These are phyloP conservation scores for Monsonia emarginata DNA, from an alignment of 441 rosid species.

Conservation along the genomic window DNA sequence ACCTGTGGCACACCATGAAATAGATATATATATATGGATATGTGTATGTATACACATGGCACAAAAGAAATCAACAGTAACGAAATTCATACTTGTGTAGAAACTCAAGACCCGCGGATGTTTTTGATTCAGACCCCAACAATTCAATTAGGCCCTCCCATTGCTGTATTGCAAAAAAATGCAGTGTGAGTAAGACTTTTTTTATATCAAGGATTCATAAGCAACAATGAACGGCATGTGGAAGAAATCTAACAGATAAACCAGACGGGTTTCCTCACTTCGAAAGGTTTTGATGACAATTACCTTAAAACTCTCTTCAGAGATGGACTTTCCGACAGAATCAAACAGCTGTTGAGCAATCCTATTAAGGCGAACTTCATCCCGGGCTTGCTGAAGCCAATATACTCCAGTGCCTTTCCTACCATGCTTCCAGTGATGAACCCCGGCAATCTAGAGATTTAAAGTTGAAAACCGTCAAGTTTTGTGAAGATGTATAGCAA, in stretches of 20 bases:
- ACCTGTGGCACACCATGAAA: conserved; percentile 33
- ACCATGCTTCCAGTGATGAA: conserved; percentile 93
- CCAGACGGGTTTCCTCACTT: neutral
- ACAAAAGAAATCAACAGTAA: conserved; percentile 5
- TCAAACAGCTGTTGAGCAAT: conserved; percentile 82
- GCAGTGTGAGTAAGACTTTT: neutral
- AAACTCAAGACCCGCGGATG: conserved; percentile 83
- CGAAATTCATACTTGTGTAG: conserved; percentile 54
- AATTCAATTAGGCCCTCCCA: conserved; percentile 89
- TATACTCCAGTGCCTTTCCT: conserved; percentile 72
- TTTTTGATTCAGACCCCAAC: conserved; percentile 66
- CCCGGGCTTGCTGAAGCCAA: conserved; percentile 89
- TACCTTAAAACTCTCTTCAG: conserved; percentile 89
- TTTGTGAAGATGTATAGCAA: neutral
- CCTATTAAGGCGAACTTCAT: conserved; percentile 57
- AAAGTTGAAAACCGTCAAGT: conserved; percentile 4
- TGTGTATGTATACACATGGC: neutral
- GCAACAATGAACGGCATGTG: neutral
- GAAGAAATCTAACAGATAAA: neutral
- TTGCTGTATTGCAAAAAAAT: conserved; percentile 42
- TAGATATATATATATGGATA: neutral
- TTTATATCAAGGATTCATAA: conserved; percentile 5
- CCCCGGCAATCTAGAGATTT: conserved; percentile 60
- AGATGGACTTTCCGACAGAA: conserved; percentile 80
- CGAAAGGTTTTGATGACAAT: conserved; percentile 2